Evolutionary conservation across 2,329 filamentous ascomycete species (phyloP).

Genomic region (Cucurbitaria berberidis): DNA sequence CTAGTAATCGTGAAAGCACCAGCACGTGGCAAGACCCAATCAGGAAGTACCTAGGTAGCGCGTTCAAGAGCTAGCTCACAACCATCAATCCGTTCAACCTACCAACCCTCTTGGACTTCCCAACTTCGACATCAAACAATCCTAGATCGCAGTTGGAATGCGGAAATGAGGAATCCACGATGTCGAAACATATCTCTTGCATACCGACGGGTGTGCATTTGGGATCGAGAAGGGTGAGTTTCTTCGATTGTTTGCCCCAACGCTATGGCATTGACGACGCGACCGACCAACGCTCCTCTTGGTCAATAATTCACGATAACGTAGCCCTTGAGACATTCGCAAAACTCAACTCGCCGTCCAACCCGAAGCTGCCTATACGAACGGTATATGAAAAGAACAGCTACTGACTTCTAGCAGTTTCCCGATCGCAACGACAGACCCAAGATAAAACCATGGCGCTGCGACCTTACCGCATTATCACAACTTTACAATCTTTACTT

Average conservation of each 20-base stretch:
- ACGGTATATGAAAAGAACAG: background rate
- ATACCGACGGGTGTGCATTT: conserved; percentile 31
- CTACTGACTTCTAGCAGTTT: conserved; percentile 19
- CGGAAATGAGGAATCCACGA: conserved; percentile 3
- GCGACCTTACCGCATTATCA: conserved; percentile 56
- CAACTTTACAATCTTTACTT: conserved; percentile 57
- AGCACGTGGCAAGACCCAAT: conserved; percentile 1
- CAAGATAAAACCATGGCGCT: conserved; percentile 47
- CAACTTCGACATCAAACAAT: background rate
- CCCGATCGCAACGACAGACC: conserved; percentile 16
- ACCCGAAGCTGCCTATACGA: too few species aligned
- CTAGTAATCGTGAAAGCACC: too few species aligned
- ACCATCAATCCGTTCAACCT: background rate
- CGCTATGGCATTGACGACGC: too few species aligned
- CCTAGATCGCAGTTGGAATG: background rate
- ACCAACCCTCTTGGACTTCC: background rate
- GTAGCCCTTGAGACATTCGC: too few species aligned
- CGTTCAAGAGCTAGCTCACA: conserved; percentile 9
- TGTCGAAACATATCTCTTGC: conserved; percentile 30
- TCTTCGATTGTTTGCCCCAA: background rate
- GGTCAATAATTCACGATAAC: too few species aligned
- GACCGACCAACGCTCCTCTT: too few species aligned
- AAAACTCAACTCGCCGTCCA: too few species aligned
- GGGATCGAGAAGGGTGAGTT: conserved; percentile 34
- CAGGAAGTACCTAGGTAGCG: too few species aligned